Base-by-base conservation (phyloP, 176 grass and related monocot genomes). In the Cenchrus fungigraminus region DNA sequence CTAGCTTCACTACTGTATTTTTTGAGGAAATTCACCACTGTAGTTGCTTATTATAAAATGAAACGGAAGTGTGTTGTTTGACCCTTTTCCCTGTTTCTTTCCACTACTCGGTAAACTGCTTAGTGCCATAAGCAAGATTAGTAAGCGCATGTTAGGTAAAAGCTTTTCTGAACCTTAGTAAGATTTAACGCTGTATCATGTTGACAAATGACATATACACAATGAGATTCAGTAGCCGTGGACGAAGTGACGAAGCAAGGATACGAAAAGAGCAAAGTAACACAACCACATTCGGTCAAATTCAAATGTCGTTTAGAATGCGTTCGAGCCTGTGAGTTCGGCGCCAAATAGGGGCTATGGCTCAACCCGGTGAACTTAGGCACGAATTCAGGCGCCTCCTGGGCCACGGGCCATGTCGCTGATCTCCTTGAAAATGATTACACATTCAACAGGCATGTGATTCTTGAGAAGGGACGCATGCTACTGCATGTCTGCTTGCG, bases 281-380 rank as follows among this genome's bases (percentile, higher is more conserved):
- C 2, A 15, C 47, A 22, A 53, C 15, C 25, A 53, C 49, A 14
- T 37, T 37, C 20, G 32, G 31, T 25, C 47, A 28, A 52, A 34
- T 67, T 15, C 31, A 40, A 12, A 78, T 55, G 78, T 68, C 29
- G 63, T 80, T 80, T 9, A 34, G 14, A 80, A 51, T 66, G 62
- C 47, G 60, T 22, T 53, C 63, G 52, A 67, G 37, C 37, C 3
- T 4, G 37, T 2, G 59, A 80, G 62, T 80, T 80, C 8, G 78
- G 64, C 78, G n/a, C 63, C 78, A 14, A 14, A 51, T 52, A 66
- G 29, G 49, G 22, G 47, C 22, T 31, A 73, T 73, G 12, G 51
- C 70, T 73, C 22, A 31, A 52, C 47, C 44, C 69, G n/a, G 46
- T 51, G 70, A 73, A 51, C 46, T 51, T 32, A 3, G 37, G 71